A percentile compares a stretch with the other conserved stretches of the same genome.
phyloP scores from a whole-genome alignment of 352 stramenopile genomes.

The Pythium chondricola region DNA sequence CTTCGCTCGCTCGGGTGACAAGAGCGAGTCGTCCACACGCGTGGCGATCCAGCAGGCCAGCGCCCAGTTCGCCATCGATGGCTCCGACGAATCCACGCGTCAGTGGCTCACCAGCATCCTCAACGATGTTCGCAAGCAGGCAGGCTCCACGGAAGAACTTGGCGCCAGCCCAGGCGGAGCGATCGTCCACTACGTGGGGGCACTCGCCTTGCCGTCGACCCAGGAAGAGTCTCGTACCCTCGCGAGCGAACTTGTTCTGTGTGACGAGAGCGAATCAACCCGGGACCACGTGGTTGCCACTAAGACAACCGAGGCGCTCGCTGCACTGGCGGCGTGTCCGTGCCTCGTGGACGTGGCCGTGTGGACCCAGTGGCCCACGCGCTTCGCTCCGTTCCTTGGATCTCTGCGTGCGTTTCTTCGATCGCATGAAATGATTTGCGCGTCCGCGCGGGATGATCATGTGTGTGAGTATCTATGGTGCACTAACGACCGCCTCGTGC shows the following conservation, averaged over 20 bases:
- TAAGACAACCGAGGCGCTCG: constrained; percentile 37
- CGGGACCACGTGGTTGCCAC: constrained; percentile 35
- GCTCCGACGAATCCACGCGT: neutral
- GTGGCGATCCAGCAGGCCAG: neutral
- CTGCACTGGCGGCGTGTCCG: constrained; percentile 41
- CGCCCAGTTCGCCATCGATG: constrained; percentile 12
- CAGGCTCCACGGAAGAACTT: too few relatives aligned
- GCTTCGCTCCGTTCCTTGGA: constrained; percentile 54
- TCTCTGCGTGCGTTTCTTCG: constrained; percentile 59
- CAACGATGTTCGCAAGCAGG: too few relatives aligned
- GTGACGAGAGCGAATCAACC: constrained; percentile 3
- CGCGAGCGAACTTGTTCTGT: constrained; percentile 4
- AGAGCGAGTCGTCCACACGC: neutral
- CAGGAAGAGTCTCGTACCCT: too few relatives aligned
- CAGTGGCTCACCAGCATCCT: neutral
- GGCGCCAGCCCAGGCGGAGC: too few relatives aligned
- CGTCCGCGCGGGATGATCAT: constrained; percentile 51
- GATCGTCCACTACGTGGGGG: constrained; percentile 10
- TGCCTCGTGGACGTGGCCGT: constrained; percentile 53
- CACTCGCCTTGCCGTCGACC: constrained; percentile 2
- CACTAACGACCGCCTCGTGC: constrained; percentile 50
- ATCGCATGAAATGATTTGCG: constrained; percentile 72
- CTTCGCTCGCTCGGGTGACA: too few relatives aligned
- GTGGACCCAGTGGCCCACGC: constrained; percentile 15
- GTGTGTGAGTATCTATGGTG: constrained; percentile 44